Base-by-base conservation (phyloP, 2,329 filamentous ascomycete genomes). In the Ophiosphaerella korrae region DNA sequence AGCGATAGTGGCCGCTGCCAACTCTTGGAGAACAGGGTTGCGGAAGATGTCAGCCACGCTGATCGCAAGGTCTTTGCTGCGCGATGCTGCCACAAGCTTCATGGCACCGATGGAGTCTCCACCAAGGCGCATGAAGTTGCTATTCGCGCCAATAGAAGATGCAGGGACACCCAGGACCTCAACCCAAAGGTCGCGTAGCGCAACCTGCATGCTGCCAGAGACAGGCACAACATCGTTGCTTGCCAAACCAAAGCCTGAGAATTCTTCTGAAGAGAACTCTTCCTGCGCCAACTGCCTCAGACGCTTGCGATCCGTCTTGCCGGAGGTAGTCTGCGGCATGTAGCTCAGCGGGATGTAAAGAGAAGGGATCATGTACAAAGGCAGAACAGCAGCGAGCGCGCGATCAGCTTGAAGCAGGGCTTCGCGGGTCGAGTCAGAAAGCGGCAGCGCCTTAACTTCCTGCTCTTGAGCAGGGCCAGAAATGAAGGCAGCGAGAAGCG, bases 21-120 rank as follows among this genome's bases (percentile, higher is more conserved):
- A 81, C 49, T 84, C 82, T 49, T 68, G 50, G 7, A 79, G 68
- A 34, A 71, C 58, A 76, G 75, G 54, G 35, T 58, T 48, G 11
- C 55, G 52, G 49, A 78, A 77, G 8, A 75, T 69, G 31, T 73
- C 68, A 3, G 67, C 66, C 4, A 78, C 75, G 2, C 66, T 67
- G 3, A 77, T 45, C 7, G 8, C 52, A 13, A 5, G 35, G 14
- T 33, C 32, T n/a, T 37, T 24, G 31, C 45, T 44, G 2, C 49
- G 52, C 2, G 48, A 48, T 11, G 45, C 48, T 23, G 39, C 39
- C 1, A 53, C 57, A 18, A 52, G 38, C 42, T 41, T 56, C 48
- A 55, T 60, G 5, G 44, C 53, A 9, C 41, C 24, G 14, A 60
- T 39, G 1, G 43, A 51, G 33, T 59, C 56, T 13, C 56, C 53